phyloP scores from a whole-genome alignment of 495 filamentous ascomycete species.

The Aspergillus wentii region DNA sequence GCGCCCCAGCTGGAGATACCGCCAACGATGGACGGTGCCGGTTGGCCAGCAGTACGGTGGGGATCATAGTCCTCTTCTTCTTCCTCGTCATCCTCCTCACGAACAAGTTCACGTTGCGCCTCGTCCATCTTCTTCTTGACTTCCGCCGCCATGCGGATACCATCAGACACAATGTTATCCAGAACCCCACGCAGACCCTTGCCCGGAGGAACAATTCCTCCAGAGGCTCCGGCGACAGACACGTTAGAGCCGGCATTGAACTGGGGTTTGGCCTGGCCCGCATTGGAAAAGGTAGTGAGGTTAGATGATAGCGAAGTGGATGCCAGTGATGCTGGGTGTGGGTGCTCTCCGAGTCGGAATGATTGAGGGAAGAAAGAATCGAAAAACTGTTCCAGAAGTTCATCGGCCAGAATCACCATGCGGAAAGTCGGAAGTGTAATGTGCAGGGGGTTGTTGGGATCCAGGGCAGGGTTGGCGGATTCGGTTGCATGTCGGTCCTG shows the following conservation, averaged over 20 bases:
- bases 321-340: conserved; percentile 31
- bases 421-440: conserved; percentile 98
- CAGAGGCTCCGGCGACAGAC: conserved; percentile 39
- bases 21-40: conserved; percentile 28
- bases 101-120: conserved; percentile 77
- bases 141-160: conserved; percentile 90
- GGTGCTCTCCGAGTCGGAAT: conserved; percentile 57
- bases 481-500: conserved; percentile 24
- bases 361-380: conserved; percentile 72
- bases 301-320: conserved; percentile 66
- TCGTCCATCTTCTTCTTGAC: conserved; percentile 91
- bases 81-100: conserved; percentile 64
- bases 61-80: conserved; percentile 66
- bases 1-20: conserved; percentile 44
- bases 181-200: conserved; percentile 87
- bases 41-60: conserved; percentile 14
- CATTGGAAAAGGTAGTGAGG: conserved; percentile 74
- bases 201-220: conserved; percentile 53
- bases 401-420: conserved; percentile 96
- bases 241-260: conserved; percentile 30
- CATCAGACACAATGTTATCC: conserved; percentile 95
- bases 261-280: conserved; percentile 45
- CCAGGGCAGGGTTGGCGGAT: conserved; percentile 79
- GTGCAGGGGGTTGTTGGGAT: conserved; percentile 86
- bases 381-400: conserved; percentile 93